Evolutionary conservation across 2,329 filamentous ascomycete genomes (phyloP).

Genomic region (Fusarium falciforme): DNA sequence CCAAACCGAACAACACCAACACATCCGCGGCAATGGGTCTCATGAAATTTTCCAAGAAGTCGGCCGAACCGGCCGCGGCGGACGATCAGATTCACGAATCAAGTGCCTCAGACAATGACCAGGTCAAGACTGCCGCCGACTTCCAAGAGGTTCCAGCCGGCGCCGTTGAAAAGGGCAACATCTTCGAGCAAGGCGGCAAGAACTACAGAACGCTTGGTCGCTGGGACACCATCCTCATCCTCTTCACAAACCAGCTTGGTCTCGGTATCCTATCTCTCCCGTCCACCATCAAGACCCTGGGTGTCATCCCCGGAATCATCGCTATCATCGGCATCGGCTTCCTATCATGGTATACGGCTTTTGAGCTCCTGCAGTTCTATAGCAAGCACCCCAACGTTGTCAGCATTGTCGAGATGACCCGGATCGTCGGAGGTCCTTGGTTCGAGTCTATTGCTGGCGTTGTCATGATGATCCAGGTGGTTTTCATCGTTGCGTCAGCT

Average conservation of each 20-base stretch:
- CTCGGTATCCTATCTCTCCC: conserved; percentile 71
- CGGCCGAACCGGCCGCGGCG: not conserved
- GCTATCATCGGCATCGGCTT: conserved; percentile 72
- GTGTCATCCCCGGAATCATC: conserved; percentile 74
- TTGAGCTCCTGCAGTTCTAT: conserved; percentile 71
- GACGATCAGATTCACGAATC: conserved; percentile 15
- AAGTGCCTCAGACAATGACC: conserved; percentile 25
- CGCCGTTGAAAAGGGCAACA: conserved; percentile 33
- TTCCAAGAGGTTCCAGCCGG: conserved; percentile 33
- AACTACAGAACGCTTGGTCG: conserved; percentile 41
- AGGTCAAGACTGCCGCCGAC: conserved; percentile 21
- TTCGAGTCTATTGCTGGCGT: conserved; percentile 34
- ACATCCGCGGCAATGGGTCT: conserved; percentile 14
- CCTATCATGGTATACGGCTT: conserved; percentile 69
- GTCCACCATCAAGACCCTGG: conserved; percentile 74
- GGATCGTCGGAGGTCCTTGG: conserved; percentile 54
- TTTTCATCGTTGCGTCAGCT: conserved; percentile 37
- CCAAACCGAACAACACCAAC: not conserved
- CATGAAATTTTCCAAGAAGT: conserved; percentile 31
- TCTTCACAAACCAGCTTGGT: conserved; percentile 45
- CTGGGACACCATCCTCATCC: conserved; percentile 41
- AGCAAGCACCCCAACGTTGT: conserved; percentile 74
- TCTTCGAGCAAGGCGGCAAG: conserved; percentile 43
- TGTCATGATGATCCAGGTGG: conserved; percentile 38
- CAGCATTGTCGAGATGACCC: conserved; percentile 76